Evolutionary conservation across 2,329 filamentous ascomycete genomes (phyloP), one percentile per base, ranked within the genome.

Genomic region (Fusarium burgessii): DNA sequence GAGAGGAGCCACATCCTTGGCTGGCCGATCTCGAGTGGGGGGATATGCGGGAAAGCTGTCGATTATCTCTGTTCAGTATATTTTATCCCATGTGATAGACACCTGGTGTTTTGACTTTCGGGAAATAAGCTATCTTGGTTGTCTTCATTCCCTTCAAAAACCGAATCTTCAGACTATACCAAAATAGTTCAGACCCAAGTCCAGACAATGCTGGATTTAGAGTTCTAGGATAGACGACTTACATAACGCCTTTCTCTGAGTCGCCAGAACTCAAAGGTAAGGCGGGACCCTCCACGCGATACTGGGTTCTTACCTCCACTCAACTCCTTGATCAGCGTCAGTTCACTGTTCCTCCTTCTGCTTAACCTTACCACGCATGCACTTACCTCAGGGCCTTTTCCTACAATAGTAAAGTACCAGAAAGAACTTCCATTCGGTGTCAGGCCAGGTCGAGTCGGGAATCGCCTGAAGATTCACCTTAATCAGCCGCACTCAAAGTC

Each of bases 231-330:
- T 20, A 52, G 47, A 41, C 33, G 57, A 69, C 59, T 73, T 72
- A 72, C 70, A 68, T 73, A 72, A 72, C 62, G 45, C 52, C 56
- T 66, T 71, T 41, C 54, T 65, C 43, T 73, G 52, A 73, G 70
- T 72, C 70, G 70, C 42, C 49, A 56, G 66, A 61, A 29, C 18
- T 52, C n/a, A 27, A 57, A 33, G 27, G 29, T 43, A 58, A 23
- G 56, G 70, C 58, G 70, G 70, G 52, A 73, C 70, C 58, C 56
- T 72, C 69, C 57, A 59, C 45, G 58, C 50, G 38, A 42, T 43
- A 8, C 42, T 46, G 23, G 49, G 18, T 36, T 55, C 36, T 47
- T 68, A 35, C 58, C 62, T 71, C 59, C 58, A 68, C 63, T 52
- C 50, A 50, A 36, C 29, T 67, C 60, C 50, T 50, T 47, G 38